phyloP scores from a whole-genome alignment of 345 rosid species.

The Eucalyptus albens region DNA sequence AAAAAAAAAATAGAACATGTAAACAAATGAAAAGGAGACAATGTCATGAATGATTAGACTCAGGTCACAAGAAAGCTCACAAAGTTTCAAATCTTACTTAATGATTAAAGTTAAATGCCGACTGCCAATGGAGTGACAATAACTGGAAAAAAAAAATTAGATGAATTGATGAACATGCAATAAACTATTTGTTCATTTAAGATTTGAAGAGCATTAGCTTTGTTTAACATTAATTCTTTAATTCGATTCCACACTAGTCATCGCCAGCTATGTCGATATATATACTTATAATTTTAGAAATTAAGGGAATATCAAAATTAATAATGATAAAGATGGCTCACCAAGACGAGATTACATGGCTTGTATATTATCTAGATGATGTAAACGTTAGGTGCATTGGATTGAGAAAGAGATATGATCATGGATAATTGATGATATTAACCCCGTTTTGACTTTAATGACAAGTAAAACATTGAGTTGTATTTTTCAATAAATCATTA shows the following conservation, averaged over 20 bases:
- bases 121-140: background rate
- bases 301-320: background rate
- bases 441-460: background rate
- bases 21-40: too few relatives aligned
- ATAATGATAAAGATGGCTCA: background rate
- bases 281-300: background rate
- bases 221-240: background rate
- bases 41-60: too few relatives aligned
- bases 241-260: background rate
- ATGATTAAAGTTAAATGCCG: background rate
- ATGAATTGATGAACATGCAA: background rate
- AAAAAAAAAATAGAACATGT: too few relatives aligned
- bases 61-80: accelerated
- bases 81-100: too few relatives aligned
- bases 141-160: background rate
- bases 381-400: background rate
- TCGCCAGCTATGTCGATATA: background rate
- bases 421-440: background rate
- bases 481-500: background rate
- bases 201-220: background rate
- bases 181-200: background rate
- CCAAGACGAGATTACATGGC: background rate
- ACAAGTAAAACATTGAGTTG: background rate
- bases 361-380: background rate
- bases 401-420: background rate